Base-by-base conservation (phyloP, 2,329 filamentous ascomycete genomes). In the Fusarium caatingaense region DNA sequence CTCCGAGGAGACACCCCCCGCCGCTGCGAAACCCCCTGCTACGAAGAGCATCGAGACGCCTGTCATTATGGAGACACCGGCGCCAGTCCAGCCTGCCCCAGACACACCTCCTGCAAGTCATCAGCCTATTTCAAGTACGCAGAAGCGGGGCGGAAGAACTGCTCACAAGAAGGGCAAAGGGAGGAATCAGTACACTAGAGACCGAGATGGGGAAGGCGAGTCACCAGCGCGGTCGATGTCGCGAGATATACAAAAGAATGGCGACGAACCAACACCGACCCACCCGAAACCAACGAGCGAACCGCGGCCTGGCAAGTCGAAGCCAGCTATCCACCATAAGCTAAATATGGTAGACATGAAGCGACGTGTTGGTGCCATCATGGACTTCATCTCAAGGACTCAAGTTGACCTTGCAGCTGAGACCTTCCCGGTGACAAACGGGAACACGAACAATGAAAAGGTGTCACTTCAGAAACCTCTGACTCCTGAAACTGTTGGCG, bases 321-420 rank as follows among this genome's bases (percentile, higher is more conserved):
- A 87, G 73, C 79, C 75, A 5, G 73, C 83, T 60, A 83, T 84
- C 51, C 87, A 86, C 78, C 89, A 87, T 71, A 93, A 92, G 78
- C 88, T 94, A 60, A 94, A 90, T 28, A 92, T 97, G 90, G 91
- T 91, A 64, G 94, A 97, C 76, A 94, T 97, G 89, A 93, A 92
- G 80, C 89, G 92, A 69, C 91, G 93, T 12, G 93, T 94, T 8
- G 88, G 92, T 6, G 92, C 88, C 21, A 97, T 98, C 77, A 86
- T 97, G 63, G 93, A 96, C 72, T 98, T 95, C 76, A 97, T 98
- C 68, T 91, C 92, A 6, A 89, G 93, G 71, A 95, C 93, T 60
- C 94, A 98, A 78, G 86, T 97, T 9, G 94, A 98, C 76, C 87
- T 97, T 80, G 93, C 93, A 3, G 89, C 88, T 30, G 91, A 90